A percentile compares a stretch with the other conserved stretches of the same genome.
phyloP scores from a whole-genome alignment of 2,329 filamentous ascomycete genomes.

The Simplicillium aogashimaense region DNA sequence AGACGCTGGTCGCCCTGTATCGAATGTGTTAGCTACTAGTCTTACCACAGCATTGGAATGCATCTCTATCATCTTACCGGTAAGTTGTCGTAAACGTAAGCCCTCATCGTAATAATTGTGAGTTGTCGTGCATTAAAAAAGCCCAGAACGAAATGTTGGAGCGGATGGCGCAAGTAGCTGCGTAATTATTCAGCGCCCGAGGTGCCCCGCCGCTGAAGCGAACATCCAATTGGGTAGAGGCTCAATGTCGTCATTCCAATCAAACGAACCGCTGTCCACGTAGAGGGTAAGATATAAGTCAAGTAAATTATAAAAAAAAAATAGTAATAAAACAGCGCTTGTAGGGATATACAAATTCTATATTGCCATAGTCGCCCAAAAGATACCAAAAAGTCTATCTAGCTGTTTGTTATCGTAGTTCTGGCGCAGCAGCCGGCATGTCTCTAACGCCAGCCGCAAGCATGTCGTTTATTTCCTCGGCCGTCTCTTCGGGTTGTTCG shows the following conservation, averaged over 20 bases:
- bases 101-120: conserved; percentile 34
- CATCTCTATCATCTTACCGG: conserved; percentile 29
- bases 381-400: no score
- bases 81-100: conserved; percentile 47
- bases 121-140: neutral
- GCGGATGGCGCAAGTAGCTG: neutral
- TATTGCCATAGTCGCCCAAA: no score
- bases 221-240: conserved; percentile 1
- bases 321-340: no score
- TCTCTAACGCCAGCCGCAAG: no score
- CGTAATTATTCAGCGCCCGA: neutral
- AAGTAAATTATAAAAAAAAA: neutral
- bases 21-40: neutral
- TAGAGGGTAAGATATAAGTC: neutral
- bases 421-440: no score
- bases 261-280: neutral
- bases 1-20: conserved; percentile 83
- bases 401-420: no score
- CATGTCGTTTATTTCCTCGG: no score
- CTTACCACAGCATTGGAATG: neutral
- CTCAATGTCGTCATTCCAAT: neutral
- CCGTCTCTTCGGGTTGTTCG: neutral
- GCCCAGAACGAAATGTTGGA: neutral
- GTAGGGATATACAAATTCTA: no score
- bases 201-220: neutral